A percentile compares a stretch with the other conserved stretches of the same genome.
Conservation (phyloP, 495 filamentous ascomycete genomes). For the Friedmanniomyces simplex region DNA sequence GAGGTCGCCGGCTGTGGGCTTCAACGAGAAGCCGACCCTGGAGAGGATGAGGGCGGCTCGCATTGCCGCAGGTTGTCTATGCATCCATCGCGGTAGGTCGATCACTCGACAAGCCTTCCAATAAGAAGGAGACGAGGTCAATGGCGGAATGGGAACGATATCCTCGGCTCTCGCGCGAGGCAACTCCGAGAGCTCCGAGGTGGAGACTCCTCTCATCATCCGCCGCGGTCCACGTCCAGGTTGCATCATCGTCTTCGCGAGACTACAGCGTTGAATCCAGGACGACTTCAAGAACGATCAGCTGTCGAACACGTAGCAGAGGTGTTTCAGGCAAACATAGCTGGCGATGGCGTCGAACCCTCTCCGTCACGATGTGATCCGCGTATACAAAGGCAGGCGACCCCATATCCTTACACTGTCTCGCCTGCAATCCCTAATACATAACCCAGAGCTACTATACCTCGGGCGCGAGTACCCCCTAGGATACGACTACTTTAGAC, state of each 20-base stretch:
- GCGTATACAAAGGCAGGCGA: slow-evolving; percentile 78
- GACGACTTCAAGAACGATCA: too few relatives aligned
- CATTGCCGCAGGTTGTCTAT: background rate
- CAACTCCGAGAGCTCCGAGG: too few relatives aligned
- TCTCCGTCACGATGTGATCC: slow-evolving; percentile 70
- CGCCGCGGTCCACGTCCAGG: background rate
- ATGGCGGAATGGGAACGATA: too few relatives aligned
- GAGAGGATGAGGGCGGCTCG: background rate
- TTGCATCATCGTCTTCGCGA: too few relatives aligned
- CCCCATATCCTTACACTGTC: background rate
- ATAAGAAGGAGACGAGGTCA: too few relatives aligned
- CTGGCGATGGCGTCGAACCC: slow-evolving; percentile 18
- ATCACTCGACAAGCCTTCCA: too few relatives aligned
- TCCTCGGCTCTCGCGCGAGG: too few relatives aligned
- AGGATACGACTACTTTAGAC: slow-evolving; percentile 74
- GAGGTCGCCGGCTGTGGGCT: background rate
- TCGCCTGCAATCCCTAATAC: background rate
- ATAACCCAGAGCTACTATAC: slow-evolving; percentile 59
- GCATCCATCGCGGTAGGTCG: background rate
- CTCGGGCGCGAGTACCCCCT: slow-evolving; percentile 80
- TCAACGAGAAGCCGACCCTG: background rate
- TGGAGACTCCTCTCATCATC: background rate
- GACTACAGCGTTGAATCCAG: too few relatives aligned
- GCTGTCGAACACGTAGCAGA: background rate
- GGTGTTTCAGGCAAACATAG: background rate